Evolutionary conservation across 768 basidiomycete species (phyloP), one percentile per base, ranked within the genome.

Genomic region (Galerina marginata): DNA sequence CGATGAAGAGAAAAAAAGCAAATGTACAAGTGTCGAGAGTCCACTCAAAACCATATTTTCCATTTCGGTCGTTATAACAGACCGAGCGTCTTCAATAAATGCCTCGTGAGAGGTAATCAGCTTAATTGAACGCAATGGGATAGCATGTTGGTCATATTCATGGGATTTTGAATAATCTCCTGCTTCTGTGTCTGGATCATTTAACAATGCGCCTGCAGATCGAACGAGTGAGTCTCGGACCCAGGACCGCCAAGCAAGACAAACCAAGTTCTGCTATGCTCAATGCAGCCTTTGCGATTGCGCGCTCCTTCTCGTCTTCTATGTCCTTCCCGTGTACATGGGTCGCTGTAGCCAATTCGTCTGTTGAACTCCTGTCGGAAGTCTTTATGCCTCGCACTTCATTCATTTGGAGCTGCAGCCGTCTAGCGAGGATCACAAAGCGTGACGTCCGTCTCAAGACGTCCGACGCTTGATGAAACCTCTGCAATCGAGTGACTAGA

Each of bases 231-330:
- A 9, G 2, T 26, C 46, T 29, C 26, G 9, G 25, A 44, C 54
- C n/a, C 57, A 6, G 36, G 20, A 26, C 44, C n/a, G 45, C 42
- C 9, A 36, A 12, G 39, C 14, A n/a, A n/a, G 29, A 77, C 89
- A 66, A 61, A 93, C 95, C 82, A 44, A 99, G 79, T 72, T 99
- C 96, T 0, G 96, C 93, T 9, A 99, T 88, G 40, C 88, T 95
- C 67, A 98, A 77, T n/a, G 96, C 96, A 2, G 96, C 96, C 74
- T 96, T 96, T 2, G 95, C 91, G 67, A 98, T 88, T 14, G 86
- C 86, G 9, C 96, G 82, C 69, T 97, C 96, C 72, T 88, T 89
- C 65, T 93, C 91, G 29, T 93, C 90, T 67, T 90, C 90, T 37
- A 78, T 71, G 29, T 84, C 86, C 45, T 74, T 57, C 56, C 65